Percentiles rank a stretch among this genome's conserved stretches.
Conservation (phyloP, 352 stramenopile species). For the Phytophthora ramorum region DNA sequence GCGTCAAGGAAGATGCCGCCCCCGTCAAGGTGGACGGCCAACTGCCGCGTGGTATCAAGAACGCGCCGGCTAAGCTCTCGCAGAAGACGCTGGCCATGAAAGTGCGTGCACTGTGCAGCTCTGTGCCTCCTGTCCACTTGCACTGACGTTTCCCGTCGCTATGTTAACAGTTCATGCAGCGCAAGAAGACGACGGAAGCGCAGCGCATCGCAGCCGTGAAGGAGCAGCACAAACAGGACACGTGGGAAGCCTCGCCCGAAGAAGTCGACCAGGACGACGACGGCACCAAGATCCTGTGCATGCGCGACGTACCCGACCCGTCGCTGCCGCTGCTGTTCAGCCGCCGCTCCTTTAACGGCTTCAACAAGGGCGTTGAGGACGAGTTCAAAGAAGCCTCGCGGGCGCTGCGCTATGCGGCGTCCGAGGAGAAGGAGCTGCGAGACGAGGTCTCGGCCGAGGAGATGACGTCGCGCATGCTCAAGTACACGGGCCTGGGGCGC, state of each 20-base stretch:
- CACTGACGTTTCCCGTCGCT: constrained; percentile 4
- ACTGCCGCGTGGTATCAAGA: constrained; percentile 25
- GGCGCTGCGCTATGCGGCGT: constrained; percentile 62
- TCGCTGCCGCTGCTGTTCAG: constrained; percentile 80
- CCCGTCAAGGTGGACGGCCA: constrained; percentile 25
- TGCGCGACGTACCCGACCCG: constrained; percentile 70
- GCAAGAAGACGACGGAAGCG: constrained; percentile 73
- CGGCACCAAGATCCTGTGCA: constrained; percentile 54
- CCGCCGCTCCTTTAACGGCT: constrained; percentile 79
- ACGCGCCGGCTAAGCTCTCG: constrained; percentile 53
- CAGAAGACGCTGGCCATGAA: constrained; percentile 91
- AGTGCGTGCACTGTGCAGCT: constrained; percentile 16
- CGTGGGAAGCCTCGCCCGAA: constrained; percentile 51
- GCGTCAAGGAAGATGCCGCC: constrained; percentile 17
- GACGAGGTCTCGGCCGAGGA: constrained; percentile 86
- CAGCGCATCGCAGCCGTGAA: constrained; percentile 59
- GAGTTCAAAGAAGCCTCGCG: constrained; percentile 70
- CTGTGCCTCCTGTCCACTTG: background rate
- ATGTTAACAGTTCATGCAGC: constrained; percentile 80
- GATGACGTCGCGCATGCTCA: constrained; percentile 84
- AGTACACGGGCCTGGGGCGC: constrained; percentile 80
- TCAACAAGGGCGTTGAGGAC: constrained; percentile 88
- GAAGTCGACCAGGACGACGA: constrained; percentile 35
- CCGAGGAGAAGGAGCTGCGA: constrained; percentile 75
- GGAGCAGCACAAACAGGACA: constrained; percentile 67